Percentiles rank a stretch among this genome's conserved stretches.
These are phyloP conservation scores for Lachnellula occidentalis DNA, from an alignment of 2,329 filamentous ascomycete species.

Conservation along the genomic window DNA sequence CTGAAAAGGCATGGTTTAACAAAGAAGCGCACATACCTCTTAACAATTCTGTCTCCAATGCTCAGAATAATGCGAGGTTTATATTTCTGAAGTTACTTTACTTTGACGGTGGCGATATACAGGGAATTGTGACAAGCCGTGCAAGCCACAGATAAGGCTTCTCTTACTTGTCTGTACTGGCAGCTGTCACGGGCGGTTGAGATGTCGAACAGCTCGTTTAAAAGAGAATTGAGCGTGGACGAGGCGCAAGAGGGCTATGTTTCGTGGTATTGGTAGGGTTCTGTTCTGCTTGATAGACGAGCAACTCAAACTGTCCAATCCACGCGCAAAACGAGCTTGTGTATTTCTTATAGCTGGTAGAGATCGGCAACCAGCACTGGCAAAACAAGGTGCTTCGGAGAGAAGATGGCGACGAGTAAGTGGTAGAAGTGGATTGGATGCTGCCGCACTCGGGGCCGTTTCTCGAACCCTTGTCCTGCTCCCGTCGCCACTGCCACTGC, in stretches of 20 bases:
- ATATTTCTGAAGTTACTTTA: background rate
- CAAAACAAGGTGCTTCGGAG: background rate
- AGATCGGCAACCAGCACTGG: background rate
- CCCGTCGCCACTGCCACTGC: conserved; percentile 12
- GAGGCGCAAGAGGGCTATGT: conserved; percentile 11
- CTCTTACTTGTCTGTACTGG: too few relatives aligned
- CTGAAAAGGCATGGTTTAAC: background rate
- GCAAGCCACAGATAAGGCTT: background rate
- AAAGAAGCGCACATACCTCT: background rate
- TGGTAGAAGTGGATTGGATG: background rate
- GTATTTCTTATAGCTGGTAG: background rate
- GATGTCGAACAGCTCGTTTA: background rate
- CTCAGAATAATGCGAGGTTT: background rate
- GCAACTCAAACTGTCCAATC: background rate
- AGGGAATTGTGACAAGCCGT: conserved; percentile 7
- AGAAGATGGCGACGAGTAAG: background rate
- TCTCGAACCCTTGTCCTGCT: conserved; percentile 3
- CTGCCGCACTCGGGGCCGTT: conserved; percentile 7
- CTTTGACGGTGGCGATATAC: conserved; percentile 1
- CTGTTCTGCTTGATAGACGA: background rate
- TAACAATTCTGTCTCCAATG: background rate
- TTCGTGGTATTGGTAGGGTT: background rate
- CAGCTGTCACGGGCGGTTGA: background rate
- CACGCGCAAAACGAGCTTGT: background rate
- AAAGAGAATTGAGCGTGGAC: conserved; percentile 7